phyloP scores from a whole-genome alignment of 139 green algal genomes.

The Ettlia oleoabundans region DNA sequence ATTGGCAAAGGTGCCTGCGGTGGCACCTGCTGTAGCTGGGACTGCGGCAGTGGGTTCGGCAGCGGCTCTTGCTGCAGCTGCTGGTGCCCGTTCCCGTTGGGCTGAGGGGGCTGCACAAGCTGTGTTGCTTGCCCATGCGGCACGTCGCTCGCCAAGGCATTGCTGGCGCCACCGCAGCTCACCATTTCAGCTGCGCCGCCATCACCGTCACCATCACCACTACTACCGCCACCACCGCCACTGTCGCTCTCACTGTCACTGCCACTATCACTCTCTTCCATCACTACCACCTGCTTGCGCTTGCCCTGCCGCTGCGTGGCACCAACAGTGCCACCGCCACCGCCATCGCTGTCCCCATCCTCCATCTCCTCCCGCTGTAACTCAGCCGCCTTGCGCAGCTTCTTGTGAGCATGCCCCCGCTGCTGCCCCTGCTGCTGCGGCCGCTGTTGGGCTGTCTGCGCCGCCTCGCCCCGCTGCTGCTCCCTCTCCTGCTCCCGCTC shows the following conservation, averaged over 20 bases:
- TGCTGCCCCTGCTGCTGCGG: background rate
- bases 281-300: constrained; percentile 2
- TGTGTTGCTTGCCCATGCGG: no score
- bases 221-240: no score
- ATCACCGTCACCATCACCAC: background rate
- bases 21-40: no score
- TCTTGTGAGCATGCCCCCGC: background rate
- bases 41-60: no score
- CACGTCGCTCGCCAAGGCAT: no score
- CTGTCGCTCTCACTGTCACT: background rate
- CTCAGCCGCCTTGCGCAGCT: background rate
- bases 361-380: background rate
- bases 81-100: no score
- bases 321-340: background rate
- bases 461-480: background rate
- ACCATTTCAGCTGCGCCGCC: background rate
- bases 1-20: no score
- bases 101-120: no score
- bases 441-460: background rate
- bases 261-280: background rate
- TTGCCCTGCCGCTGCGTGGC: background rate
- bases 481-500: no score
- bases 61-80: no score
- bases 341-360: background rate
- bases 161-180: no score